Base-by-base conservation (phyloP, 2,329 filamentous ascomycete genomes). In the Capronia epimyces region DNA sequence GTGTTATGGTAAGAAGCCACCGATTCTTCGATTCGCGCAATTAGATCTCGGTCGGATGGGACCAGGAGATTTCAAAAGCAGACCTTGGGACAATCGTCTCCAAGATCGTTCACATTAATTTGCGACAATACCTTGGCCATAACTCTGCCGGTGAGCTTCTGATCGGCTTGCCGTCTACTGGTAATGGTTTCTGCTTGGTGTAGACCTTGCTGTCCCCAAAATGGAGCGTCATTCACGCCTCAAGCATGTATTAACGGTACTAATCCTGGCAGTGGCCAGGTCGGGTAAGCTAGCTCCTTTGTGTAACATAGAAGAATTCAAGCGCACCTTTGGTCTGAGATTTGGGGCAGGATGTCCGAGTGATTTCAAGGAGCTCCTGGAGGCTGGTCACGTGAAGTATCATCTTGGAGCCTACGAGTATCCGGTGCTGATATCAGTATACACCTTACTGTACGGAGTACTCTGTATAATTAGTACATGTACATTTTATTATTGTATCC, bases 1-100 rank as follows among this genome's bases (percentile, higher is more conserved):
- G 43, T 21, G 36, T 21, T 41, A 40, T 51, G 52, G 52, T 55
- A 58, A 55, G 53, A 49, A 52, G 43, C 39, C 49, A 31, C 37
- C 20, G 29, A 31, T 25, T 36, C 7, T 40, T 49, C 48, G 34
- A 22, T 25, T n/a, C 15, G 40, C 41, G 13, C 41, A 42, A 25
- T 25, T 40, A 31, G 36, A 36, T 22, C 37, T 47, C 39, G 39
- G 20, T 16, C 32, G 22, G 18, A 42, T 43, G 37, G 31, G 29
- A 32, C 31, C 10, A 18, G 18, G 18, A 37, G 16, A n/a, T n/a
- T n/a, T n/a, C n/a, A n/a, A n/a, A n/a, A n/a, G n/a, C n/a, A n/a
- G n/a, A n/a, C n/a, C n/a, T n/a, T n/a, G n/a, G n/a, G n/a, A n/a
- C n/a, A n/a, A n/a, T n/a, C n/a, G n/a, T n/a, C n/a, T n/a, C n/a